Conservation (phyloP, 257 asterid species). For the Gardenia jasminoides region DNA sequence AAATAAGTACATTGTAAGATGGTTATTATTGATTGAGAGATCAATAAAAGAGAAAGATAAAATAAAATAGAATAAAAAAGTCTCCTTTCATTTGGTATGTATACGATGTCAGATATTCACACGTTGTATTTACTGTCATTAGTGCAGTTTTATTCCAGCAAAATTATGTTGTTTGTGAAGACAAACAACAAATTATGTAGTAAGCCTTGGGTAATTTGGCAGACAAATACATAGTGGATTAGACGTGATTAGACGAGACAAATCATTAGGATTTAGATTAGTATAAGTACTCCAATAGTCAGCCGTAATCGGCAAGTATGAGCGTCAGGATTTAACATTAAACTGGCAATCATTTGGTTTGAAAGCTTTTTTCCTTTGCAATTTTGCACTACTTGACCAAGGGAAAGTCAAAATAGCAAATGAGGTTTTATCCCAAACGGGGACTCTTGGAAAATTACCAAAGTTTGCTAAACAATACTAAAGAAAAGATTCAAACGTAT, state of each 20-base stretch:
- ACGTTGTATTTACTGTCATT: too few species aligned
- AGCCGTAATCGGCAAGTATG: not conserved
- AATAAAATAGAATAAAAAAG: not conserved
- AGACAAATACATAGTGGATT: not conserved
- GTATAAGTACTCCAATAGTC: not conserved
- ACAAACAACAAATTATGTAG: too few species aligned
- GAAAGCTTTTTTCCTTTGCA: too few species aligned
- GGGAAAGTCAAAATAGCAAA: not conserved
- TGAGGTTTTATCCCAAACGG: not conserved
- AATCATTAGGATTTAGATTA: not conserved
- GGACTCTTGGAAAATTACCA: not conserved
- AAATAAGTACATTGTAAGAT: not conserved
- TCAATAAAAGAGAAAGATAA: not conserved
- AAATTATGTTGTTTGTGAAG: too few species aligned
- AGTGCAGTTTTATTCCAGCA: too few species aligned
- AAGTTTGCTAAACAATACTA: too few species aligned
- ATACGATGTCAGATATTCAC: not conserved
- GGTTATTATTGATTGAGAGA: not conserved
- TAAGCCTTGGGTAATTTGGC: not conserved
- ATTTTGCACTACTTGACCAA: not conserved
- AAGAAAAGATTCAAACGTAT: not conserved
- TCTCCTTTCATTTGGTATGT: not conserved
- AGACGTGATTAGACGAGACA: not conserved
- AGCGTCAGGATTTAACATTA: not conserved
- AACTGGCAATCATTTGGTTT: not conserved